These are phyloP conservation scores for Sistotremastrum suecicum DNA, from an alignment of 768 basidiomycete species.

Conservation along the genomic window DNA sequence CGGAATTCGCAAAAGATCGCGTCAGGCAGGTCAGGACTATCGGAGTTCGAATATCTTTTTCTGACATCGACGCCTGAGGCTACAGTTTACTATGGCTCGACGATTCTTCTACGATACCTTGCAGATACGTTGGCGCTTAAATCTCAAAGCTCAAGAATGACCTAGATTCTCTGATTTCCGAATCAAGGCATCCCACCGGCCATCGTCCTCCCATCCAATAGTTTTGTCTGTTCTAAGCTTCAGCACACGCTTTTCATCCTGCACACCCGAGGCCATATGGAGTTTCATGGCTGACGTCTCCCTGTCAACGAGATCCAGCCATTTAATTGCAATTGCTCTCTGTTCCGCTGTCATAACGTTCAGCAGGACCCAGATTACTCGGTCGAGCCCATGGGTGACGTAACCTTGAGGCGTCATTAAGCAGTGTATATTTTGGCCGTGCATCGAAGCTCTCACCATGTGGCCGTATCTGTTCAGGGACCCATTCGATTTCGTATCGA, in stretches of 20 bases:
- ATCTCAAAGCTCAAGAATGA: no score
- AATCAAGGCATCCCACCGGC: slow-evolving; percentile 38
- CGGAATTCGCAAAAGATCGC: no score
- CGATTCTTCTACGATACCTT: no score
- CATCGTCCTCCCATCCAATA: slow-evolving; percentile 43
- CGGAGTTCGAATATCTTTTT: no score
- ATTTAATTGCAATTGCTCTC: slow-evolving; percentile 32
- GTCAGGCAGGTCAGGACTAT: no score
- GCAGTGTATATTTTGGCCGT: background rate
- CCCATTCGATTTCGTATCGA: slow-evolving; percentile 58
- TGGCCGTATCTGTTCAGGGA: slow-evolving; percentile 42
- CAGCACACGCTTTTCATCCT: slow-evolving; percentile 28
- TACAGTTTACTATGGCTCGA: no score
- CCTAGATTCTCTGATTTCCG: background rate
- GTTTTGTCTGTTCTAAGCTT: slow-evolving; percentile 34
- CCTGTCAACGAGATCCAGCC: slow-evolving; percentile 36
- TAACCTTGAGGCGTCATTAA: slow-evolving; percentile 27
- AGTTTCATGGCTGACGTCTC: slow-evolving; percentile 13
- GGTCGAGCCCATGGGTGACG: slow-evolving; percentile 59
- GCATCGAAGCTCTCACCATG: slow-evolving; percentile 26
- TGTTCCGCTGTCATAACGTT: slow-evolving; percentile 34
- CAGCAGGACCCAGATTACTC: slow-evolving; percentile 43
- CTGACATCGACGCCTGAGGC: no score
- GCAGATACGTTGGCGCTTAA: no score
- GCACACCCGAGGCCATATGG: slow-evolving; percentile 4